Percentiles rank a stretch among this genome's conserved stretches.
These are phyloP conservation scores for Mucor racemosus DNA, from an alignment of 371 early-diverging fungal species.

Conservation along the genomic window DNA sequence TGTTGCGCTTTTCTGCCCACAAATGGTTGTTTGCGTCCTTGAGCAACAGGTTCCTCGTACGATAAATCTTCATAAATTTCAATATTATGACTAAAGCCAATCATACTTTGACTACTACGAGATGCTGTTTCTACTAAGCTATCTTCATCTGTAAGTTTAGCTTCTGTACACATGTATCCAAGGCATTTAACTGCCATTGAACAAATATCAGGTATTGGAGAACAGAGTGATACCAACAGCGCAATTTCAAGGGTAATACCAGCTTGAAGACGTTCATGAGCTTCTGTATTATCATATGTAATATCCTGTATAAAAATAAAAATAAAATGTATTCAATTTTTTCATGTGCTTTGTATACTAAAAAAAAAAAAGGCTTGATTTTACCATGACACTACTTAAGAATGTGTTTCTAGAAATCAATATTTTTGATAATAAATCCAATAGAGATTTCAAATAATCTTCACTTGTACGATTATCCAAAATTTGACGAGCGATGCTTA, in stretches of 20 bases:
- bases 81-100: constrained; percentile 67
- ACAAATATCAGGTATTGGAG: constrained; percentile 73
- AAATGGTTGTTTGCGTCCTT: constrained; percentile 34
- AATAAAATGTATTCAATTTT: not conserved
- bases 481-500: constrained; percentile 47
- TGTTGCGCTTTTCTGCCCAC: constrained; percentile 77
- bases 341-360: not conserved
- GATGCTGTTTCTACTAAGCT: constrained; percentile 15
- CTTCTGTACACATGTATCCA: constrained; percentile 60
- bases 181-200: constrained; percentile 59
- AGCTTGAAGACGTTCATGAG: constrained; percentile 68
- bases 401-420: constrained; percentile 67
- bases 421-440: constrained; percentile 65
- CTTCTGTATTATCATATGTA: constrained; percentile 51
- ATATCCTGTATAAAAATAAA: constrained; percentile 33
- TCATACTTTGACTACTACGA: constrained; percentile 36
- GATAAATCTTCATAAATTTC: constrained; percentile 73
- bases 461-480: constrained; percentile 59
- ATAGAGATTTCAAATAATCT: constrained; percentile 46
- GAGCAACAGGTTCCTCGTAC: constrained; percentile 41
- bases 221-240: constrained; percentile 73
- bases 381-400: constrained; percentile 43
- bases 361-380: not conserved
- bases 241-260: constrained; percentile 74
- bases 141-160: constrained; percentile 60